These are phyloP conservation scores for Lepiota brunneoincarnata DNA, from an alignment of 768 basidiomycete species.

Conservation along the genomic window DNA sequence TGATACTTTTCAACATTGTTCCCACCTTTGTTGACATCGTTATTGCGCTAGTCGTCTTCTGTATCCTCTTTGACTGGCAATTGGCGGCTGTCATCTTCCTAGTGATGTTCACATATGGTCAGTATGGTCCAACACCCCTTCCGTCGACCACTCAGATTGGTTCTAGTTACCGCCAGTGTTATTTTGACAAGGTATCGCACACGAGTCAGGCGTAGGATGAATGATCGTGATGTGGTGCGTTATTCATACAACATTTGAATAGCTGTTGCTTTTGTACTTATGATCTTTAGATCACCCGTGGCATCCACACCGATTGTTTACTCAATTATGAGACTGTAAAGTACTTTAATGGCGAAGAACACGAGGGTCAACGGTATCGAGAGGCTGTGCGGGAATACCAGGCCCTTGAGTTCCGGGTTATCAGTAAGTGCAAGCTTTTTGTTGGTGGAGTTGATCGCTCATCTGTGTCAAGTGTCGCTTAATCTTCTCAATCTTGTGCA, in stretches of 20 bases:
- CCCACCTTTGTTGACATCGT: slow-evolving; percentile 82
- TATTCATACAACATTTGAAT: not conserved
- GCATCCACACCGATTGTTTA: slow-evolving; percentile 79
- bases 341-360: slow-evolving; percentile 84
- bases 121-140: slow-evolving; percentile 17
- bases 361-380: slow-evolving; percentile 70
- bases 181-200: slow-evolving; percentile 73
- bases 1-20: slow-evolving; percentile 79
- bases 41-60: slow-evolving; percentile 69
- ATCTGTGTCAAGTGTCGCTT: slow-evolving; percentile 48
- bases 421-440: slow-evolving; percentile 42
- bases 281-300: slow-evolving; percentile 57
- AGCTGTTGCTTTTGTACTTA: not conserved
- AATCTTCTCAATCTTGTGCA: slow-evolving; percentile 77
- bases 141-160: slow-evolving; percentile 42
- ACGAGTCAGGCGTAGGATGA: slow-evolving; percentile 73
- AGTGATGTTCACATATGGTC: slow-evolving; percentile 75
- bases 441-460: slow-evolving; percentile 7
- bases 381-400: slow-evolving; percentile 77
- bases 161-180: slow-evolving; percentile 50
- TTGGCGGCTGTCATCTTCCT: slow-evolving; percentile 65
- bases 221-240: slow-evolving; percentile 74
- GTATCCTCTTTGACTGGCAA: slow-evolving; percentile 60
- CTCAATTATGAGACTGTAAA: slow-evolving; percentile 86
- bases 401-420: slow-evolving; percentile 67